Conservation (phyloP, 768 basidiomycete species). For the Mycena metata region DNA sequence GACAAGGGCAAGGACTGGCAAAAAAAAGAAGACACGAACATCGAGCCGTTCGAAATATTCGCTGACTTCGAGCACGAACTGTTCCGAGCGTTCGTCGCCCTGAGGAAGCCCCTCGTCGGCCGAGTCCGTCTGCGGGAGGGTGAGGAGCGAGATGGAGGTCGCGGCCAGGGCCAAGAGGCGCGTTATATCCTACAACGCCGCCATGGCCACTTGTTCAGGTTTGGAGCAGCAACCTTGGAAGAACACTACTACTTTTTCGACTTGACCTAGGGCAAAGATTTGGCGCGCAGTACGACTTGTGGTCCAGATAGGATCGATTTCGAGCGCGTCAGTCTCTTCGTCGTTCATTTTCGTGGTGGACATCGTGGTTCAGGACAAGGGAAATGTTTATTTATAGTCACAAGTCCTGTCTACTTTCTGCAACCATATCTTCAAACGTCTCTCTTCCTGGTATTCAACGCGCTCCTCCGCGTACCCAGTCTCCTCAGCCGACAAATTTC, state of each 20-base stretch:
- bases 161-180: slow-evolving; percentile 81
- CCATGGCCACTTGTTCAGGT: slow-evolving; percentile 19
- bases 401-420: no score
- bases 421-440: no score
- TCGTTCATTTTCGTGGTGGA: slow-evolving; percentile 42
- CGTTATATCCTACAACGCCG: slow-evolving; percentile 77
- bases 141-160: slow-evolving; percentile 82
- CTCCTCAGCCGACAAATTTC: slow-evolving; percentile 5
- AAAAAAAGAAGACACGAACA: slow-evolving; percentile 56
- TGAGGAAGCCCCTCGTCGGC: slow-evolving; percentile 78
- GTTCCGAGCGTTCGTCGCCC: slow-evolving; percentile 87
- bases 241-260: slow-evolving; percentile 80
- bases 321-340: slow-evolving; percentile 52
- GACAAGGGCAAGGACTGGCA: slow-evolving; percentile 7
- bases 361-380: slow-evolving; percentile 25
- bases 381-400: no score
- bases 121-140: slow-evolving; percentile 85
- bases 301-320: slow-evolving; percentile 85
- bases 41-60: slow-evolving; percentile 89
- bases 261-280: slow-evolving; percentile 83
- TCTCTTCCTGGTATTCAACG: slow-evolving; percentile 20
- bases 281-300: slow-evolving; percentile 86
- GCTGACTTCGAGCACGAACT: slow-evolving; percentile 87
- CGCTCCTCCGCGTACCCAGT: slow-evolving; percentile 14
- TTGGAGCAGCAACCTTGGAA: neutral